phyloP scores from a whole-genome alignment of 2,329 filamentous ascomycete genomes.

The Xylaria sp. region DNA sequence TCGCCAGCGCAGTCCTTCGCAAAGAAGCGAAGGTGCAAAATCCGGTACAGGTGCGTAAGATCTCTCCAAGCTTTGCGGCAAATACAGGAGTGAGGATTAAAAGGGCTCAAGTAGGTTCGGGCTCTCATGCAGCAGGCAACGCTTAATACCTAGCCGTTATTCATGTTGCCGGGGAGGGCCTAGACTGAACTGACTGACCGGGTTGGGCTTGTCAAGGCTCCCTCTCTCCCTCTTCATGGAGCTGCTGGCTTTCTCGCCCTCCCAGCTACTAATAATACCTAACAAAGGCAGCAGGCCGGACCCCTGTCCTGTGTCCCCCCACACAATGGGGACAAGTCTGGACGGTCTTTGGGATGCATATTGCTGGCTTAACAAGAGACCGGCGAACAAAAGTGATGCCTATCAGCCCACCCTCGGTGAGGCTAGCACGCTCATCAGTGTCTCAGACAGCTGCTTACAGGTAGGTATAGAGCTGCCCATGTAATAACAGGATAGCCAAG shows the following conservation, averaged over 20 bases:
- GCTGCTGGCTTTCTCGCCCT: constrained; percentile 6
- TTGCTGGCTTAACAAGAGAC: constrained; percentile 5
- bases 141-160: background rate
- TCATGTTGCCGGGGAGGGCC: background rate
- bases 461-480: no score
- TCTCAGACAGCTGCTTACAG: no score
- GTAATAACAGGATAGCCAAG: no score
- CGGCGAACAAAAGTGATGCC: constrained; percentile 11
- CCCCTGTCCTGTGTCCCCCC: background rate
- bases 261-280: background rate
- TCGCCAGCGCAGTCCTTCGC: constrained; percentile 5
- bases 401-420: background rate
- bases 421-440: background rate
- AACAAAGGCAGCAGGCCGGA: constrained; percentile 9
- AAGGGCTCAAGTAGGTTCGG: background rate
- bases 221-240: background rate
- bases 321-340: constrained; percentile 10
- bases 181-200: constrained; percentile 9
- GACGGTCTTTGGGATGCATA: constrained; percentile 1
- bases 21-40: background rate
- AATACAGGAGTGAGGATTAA: background rate
- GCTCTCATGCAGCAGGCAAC: background rate
- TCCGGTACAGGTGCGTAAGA: constrained; percentile 3
- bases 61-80: background rate
- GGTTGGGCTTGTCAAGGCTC: background rate